A percentile compares a stretch with the other conserved stretches of the same genome.
Conservation (phyloP, 2,329 filamentous ascomycete genomes). For the Sphaerulina musiva region DNA sequence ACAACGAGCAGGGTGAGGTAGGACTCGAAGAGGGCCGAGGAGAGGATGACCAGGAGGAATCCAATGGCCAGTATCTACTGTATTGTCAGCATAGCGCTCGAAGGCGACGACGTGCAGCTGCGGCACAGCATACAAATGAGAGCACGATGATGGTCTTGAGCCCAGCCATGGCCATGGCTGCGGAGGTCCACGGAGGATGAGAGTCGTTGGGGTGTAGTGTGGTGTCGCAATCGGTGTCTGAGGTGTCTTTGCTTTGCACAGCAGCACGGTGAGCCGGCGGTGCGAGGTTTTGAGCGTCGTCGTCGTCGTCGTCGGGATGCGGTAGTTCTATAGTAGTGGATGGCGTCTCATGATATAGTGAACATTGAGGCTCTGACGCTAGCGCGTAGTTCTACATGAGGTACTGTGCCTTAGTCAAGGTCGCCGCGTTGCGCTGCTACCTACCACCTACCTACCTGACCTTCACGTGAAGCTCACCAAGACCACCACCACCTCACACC, state of each 20-base stretch:
- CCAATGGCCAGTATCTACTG: conserved; percentile 82
- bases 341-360: too few species aligned
- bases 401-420: too few species aligned
- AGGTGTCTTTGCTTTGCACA: too few species aligned
- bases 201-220: not conserved
- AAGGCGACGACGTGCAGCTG: not conserved
- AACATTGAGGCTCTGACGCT: too few species aligned
- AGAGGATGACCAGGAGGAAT: conserved; percentile 97
- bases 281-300: not conserved
- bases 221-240: not conserved
- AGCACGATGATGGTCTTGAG: conserved; percentile 98
- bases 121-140: conserved; percentile 65
- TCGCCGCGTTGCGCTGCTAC: not conserved
- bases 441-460: not conserved
- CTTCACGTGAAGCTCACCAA: not conserved
- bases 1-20: conserved; percentile 95
- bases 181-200: conserved; percentile 4
- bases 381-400: too few species aligned
- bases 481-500: too few species aligned
- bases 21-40: conserved; percentile 87
- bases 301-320: too few species aligned
- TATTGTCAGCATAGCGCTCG: conserved; percentile 10
- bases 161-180: conserved; percentile 59
- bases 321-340: too few species aligned
- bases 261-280: not conserved